Evolutionary conservation across 1,284 basidiomycete species (phyloP).

Genomic region (Boletellus deceptivus): DNA sequence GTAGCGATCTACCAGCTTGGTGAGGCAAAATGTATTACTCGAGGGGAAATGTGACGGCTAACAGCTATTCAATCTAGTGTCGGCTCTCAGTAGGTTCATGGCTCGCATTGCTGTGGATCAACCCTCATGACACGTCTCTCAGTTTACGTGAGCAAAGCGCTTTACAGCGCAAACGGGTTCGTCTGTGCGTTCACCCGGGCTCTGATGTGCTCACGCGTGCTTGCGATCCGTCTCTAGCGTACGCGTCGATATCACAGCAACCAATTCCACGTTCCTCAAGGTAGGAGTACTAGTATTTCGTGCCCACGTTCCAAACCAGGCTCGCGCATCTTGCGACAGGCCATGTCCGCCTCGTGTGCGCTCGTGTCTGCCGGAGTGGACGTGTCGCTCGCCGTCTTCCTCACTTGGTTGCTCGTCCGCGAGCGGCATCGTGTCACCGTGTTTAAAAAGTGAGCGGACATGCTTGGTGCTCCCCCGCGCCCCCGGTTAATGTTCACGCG

Average conservation of each 20-base stretch:
- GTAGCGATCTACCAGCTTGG: slow-evolving; percentile 7
- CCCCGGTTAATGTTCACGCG: not conserved
- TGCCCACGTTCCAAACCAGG: not conserved
- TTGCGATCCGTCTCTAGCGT: not conserved
- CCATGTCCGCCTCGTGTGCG: not conserved
- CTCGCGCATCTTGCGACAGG: not conserved
- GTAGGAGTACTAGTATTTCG: slow-evolving; percentile 1
- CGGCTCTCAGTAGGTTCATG: not conserved
- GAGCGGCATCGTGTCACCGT: not conserved
- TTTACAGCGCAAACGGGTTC: slow-evolving; percentile 2
- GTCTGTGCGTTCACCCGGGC: not conserved
- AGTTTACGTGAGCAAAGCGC: not conserved
- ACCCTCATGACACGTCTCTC: not conserved
- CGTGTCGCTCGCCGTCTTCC: not conserved
- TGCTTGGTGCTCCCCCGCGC: too few relatives aligned
- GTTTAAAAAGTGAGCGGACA: not conserved
- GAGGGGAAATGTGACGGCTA: not conserved
- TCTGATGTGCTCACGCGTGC: not conserved
- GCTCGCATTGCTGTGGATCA: too few relatives aligned
- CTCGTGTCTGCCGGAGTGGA: slow-evolving; percentile 1
- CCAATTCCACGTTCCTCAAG: not conserved
- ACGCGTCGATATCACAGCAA: not conserved
- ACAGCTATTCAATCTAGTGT: not conserved
- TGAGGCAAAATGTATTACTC: not conserved
- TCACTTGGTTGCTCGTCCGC: not conserved